Base-by-base conservation (phyloP, 257 asterid genomes). In the Rhazya stricta region DNA sequence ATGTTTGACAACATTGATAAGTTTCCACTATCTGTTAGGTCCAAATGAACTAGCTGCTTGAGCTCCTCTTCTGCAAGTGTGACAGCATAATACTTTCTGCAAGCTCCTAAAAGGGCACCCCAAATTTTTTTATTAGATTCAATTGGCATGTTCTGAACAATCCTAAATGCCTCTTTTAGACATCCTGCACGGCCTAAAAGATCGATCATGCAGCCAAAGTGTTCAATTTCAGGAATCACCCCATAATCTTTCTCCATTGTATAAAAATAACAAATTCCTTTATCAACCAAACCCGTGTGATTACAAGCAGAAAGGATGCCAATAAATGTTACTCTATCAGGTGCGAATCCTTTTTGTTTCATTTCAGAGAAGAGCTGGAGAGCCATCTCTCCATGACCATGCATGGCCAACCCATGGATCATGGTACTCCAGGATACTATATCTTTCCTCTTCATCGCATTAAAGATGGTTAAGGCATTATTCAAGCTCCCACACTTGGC, bases 141-240 rank as follows among this genome's bases (percentile, higher is more conserved):
- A 46, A 88, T 78, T 5, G 97, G 97, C 98, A 91, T 93, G 81
- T 78, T 74, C 10, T 77, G 83, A 32, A 87, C 79, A 60, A 93
- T 83, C 76, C 78, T 83, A 45, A 89, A 83, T 60, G 98, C 96
- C 81, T 89, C 97, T 19, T 43, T 69, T n/a, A 93, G 85, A 34
- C 78, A 80, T 45, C 98, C 97, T 63, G 86, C 90, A 69, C 97
- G 96, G 6, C 97, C 97, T 83, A 93, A 83, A 37, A 89, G 96
- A 78, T 90, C 96, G 54, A 89, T 87, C 82, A 86, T 60, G 86
- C 96, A 89, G 75, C 98, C 97, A 65, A 88, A 93, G 69, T 91
- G 97, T 76, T 86, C 91, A 46, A 93, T 84, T 81, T 83, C 86
- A 23, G 96, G 98, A 18, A 74, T 25, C 42, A 87, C 79, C 18